Evolutionary conservation across 2,329 filamentous ascomycete species (phyloP).

Genomic region (Cercospora janseana): DNA sequence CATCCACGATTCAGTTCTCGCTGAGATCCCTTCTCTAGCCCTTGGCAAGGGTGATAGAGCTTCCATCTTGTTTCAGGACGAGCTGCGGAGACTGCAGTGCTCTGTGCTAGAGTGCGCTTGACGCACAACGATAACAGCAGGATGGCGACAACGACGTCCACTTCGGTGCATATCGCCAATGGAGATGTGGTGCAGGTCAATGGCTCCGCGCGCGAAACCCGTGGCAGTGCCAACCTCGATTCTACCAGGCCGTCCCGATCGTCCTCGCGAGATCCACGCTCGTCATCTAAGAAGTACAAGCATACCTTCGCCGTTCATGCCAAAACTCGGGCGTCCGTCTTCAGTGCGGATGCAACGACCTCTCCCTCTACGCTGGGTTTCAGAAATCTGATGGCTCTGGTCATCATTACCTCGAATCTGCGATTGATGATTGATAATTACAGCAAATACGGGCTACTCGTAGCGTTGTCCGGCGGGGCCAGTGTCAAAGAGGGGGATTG

Average conservation of each 20-base stretch:
- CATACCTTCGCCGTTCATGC: slow-evolving; percentile 88
- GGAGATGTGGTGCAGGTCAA: slow-evolving; percentile 3
- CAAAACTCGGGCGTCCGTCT: slow-evolving; percentile 67
- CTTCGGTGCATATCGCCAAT: slow-evolving; percentile 8
- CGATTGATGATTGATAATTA: slow-evolving; percentile 95
- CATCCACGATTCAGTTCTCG: slow-evolving; percentile 1
- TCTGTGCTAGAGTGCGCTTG: background rate
- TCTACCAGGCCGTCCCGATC: background rate
- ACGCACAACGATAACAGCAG: background rate
- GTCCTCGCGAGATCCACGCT: slow-evolving; percentile 2
- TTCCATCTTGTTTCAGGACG: background rate
- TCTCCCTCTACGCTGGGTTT: slow-evolving; percentile 89
- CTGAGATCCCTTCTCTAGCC: background rate
- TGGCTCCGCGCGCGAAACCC: slow-evolving; percentile 2
- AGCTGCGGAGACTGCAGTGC: background rate
- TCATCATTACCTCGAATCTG: slow-evolving; percentile 87
- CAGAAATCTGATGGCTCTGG: slow-evolving; percentile 92
- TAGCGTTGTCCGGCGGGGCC: slow-evolving; percentile 72
- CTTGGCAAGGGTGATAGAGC: slow-evolving; percentile 1
- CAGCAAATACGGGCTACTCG: slow-evolving; percentile 94
- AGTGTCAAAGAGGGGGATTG: slow-evolving; percentile 29
- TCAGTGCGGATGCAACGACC: slow-evolving; percentile 75
- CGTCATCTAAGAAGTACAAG: slow-evolving; percentile 67
- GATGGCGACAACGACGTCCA: slow-evolving; percentile 8
- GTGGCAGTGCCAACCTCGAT: background rate